Conservation (phyloP, 2,329 filamentous ascomycete genomes). For the Sporothrix luriei region DNA sequence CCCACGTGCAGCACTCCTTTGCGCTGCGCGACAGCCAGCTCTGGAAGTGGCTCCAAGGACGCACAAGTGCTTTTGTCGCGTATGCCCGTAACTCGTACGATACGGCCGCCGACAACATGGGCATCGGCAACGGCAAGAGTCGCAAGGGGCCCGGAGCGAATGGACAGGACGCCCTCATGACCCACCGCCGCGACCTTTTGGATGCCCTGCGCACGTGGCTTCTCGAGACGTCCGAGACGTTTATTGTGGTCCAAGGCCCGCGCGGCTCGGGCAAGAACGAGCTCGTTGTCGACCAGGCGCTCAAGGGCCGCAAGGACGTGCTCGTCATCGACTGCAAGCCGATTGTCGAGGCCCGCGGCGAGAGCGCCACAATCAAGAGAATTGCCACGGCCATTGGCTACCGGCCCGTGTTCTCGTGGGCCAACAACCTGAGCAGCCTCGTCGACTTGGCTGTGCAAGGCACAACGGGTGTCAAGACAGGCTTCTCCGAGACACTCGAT, state of each 20-base stretch:
- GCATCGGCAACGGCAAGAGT: slow-evolving; percentile 57
- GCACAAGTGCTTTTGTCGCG: slow-evolving; percentile 66
- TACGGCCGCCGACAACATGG: slow-evolving; percentile 60
- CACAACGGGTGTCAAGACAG: slow-evolving; percentile 90
- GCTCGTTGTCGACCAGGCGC: slow-evolving; percentile 79
- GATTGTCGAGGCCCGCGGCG: slow-evolving; percentile 86
- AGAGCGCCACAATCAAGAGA: slow-evolving; percentile 79
- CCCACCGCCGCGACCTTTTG: slow-evolving; percentile 80
- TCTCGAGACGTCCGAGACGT: slow-evolving; percentile 84
- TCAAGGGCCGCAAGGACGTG: slow-evolving; percentile 74
- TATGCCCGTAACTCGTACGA: slow-evolving; percentile 50
- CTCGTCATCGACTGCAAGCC: slow-evolving; percentile 90
- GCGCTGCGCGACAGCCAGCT: slow-evolving; percentile 71
- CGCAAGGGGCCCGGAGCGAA: slow-evolving; percentile 36
- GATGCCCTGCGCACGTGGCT: slow-evolving; percentile 82
- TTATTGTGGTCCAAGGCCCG: slow-evolving; percentile 90
- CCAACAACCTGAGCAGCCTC: slow-evolving; percentile 91
- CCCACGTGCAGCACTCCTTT: slow-evolving; percentile 78
- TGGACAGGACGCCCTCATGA: slow-evolving; percentile 80
- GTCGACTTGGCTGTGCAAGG: slow-evolving; percentile 90
- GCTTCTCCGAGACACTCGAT: slow-evolving; percentile 90
- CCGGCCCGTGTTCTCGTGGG: slow-evolving; percentile 91
- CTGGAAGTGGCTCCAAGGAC: slow-evolving; percentile 79
- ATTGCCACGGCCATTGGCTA: slow-evolving; percentile 86
- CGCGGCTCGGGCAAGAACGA: slow-evolving; percentile 89